phyloP scores from a whole-genome alignment of 1,284 basidiomycete species.

The Pseudozyma tsukubaensis region DNA sequence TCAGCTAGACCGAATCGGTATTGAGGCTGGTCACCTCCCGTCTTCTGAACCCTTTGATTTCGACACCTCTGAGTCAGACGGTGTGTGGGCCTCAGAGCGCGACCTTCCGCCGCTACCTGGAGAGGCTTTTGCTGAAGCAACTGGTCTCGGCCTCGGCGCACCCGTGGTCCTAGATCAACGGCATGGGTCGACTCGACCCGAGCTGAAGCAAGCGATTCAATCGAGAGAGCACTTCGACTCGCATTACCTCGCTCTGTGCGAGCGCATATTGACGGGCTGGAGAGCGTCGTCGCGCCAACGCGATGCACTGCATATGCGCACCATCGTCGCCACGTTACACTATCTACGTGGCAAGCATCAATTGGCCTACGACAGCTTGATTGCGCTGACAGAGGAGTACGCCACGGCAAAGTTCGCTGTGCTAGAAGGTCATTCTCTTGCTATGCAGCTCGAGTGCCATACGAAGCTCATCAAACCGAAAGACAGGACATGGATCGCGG shows the following conservation, averaged over 20 bases:
- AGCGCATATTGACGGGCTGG: constrained; percentile 84
- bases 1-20: constrained; percentile 85
- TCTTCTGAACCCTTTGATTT: constrained; percentile 74
- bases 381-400: constrained; percentile 70
- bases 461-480: constrained; percentile 72
- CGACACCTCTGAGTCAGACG: neutral
- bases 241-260: constrained; percentile 72
- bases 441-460: constrained; percentile 77
- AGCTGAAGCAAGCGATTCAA: constrained; percentile 76
- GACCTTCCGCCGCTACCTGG: constrained; percentile 42
- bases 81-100: constrained; percentile 2
- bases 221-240: constrained; percentile 68
- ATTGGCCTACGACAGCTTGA: constrained; percentile 26
- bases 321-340: constrained; percentile 85
- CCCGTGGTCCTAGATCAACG: constrained; percentile 10
- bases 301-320: constrained; percentile 84
- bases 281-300: constrained; percentile 81
- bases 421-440: constrained; percentile 80
- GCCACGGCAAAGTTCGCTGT: constrained; percentile 77
- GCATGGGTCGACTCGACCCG: constrained; percentile 70
- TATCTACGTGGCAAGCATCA: constrained; percentile 63
- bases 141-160: constrained; percentile 7
- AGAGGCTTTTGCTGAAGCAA: constrained; percentile 4
- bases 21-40: constrained; percentile 79
- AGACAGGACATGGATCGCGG: constrained; percentile 80